Evolutionary conservation across 208 protist genomes (phyloP).

Genomic region (Leishmania arabica): DNA sequence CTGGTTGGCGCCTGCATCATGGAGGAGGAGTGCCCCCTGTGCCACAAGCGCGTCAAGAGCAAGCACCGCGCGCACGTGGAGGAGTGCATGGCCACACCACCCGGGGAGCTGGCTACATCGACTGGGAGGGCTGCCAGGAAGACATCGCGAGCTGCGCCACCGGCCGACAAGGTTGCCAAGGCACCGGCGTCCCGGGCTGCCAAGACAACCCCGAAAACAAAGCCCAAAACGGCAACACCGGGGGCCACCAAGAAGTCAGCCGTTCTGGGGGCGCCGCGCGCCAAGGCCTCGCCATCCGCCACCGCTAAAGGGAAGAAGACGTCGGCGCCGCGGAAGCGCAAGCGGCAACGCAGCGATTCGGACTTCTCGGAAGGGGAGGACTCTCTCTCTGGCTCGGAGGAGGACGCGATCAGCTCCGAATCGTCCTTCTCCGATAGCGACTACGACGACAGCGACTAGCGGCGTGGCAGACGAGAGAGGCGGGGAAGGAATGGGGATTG

Average conservation of each 20-base stretch:
- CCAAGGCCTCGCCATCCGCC: constrained; percentile 8
- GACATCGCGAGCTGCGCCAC: not conserved
- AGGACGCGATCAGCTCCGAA: constrained; percentile 26
- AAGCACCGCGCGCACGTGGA: constrained; percentile 64
- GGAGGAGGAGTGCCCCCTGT: constrained; percentile 72
- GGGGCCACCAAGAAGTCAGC: constrained; percentile 4
- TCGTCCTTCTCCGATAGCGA: constrained; percentile 21
- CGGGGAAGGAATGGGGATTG: not conserved
- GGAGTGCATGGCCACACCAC: constrained; percentile 38
- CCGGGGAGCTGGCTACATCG: not conserved
- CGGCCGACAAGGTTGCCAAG: not conserved
- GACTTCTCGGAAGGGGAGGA: constrained; percentile 32
- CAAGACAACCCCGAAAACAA: constrained; percentile 4
- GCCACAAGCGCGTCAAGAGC: constrained; percentile 46
- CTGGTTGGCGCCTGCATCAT: constrained; percentile 64
- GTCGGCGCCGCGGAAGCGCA: constrained; percentile 26
- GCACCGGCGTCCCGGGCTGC: not conserved
- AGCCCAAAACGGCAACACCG: not conserved
- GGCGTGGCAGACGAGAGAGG: not conserved
- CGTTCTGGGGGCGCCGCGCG: constrained; percentile 9
- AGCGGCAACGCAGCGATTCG: constrained; percentile 28
- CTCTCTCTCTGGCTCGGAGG: constrained; percentile 19
- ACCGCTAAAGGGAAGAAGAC: constrained; percentile 23
- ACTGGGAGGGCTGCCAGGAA: not conserved
- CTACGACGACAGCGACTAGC: constrained; percentile 29